phyloP scores from a whole-genome alignment of 108 stramenopile genomes.

The Chaetoceros tenuissimus region DNA sequence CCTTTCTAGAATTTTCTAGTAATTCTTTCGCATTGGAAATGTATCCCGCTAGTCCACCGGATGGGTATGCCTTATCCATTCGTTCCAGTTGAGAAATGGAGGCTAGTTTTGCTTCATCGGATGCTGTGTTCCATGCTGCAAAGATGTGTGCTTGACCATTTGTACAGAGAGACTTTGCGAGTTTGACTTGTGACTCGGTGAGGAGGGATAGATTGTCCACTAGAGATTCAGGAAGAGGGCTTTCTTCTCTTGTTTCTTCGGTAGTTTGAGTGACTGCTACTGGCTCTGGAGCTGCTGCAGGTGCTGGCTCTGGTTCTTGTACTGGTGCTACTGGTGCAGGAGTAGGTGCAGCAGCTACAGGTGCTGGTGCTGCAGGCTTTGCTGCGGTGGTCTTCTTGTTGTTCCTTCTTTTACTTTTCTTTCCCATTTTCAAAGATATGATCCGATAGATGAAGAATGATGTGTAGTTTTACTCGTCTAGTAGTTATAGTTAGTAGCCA shows the following conservation, averaged over 20 bases:
- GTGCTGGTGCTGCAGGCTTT: too few relatives aligned
- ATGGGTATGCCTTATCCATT: constrained; percentile 51
- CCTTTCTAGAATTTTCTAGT: constrained; percentile 47
- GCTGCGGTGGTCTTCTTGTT: too few relatives aligned
- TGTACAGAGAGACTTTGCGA: constrained; percentile 14
- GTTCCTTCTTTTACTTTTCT: too few relatives aligned
- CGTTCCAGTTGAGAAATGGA: constrained; percentile 47
- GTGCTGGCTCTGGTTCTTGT: too few relatives aligned
- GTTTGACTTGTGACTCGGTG: constrained; percentile 20
- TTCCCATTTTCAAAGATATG: too few relatives aligned
- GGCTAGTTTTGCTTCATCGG: constrained; percentile 14
- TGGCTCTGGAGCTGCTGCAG: too few relatives aligned
- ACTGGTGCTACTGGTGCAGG: too few relatives aligned
- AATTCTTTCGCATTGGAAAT: constrained; percentile 54
- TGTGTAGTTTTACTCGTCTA: too few relatives aligned
- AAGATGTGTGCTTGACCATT: background rate
- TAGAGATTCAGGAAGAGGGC: constrained; percentile 13
- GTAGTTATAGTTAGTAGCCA: too few relatives aligned
- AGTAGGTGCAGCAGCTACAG: too few relatives aligned
- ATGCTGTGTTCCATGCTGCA: background rate
- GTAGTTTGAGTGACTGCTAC: too few relatives aligned
- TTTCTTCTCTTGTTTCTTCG: background rate
- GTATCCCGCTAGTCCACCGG: constrained; percentile 49
- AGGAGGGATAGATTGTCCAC: constrained; percentile 13
- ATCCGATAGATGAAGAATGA: too few relatives aligned